Evolutionary conservation across 164 flowering plant genomes (phyloP).

Genomic region (Hamamelis virginiana): DNA sequence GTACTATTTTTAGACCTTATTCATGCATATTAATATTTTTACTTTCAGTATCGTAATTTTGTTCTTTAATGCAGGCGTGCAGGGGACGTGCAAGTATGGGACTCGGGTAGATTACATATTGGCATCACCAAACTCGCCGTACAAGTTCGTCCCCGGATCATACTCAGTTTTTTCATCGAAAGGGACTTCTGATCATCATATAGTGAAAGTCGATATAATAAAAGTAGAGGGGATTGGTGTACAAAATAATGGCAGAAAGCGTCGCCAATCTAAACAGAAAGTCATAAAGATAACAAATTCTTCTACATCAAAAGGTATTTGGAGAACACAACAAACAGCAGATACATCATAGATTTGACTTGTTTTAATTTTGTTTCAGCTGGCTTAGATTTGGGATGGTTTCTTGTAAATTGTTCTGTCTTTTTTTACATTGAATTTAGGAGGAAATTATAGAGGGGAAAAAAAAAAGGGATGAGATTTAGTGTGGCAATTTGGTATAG

Average conservation of each 20-base stretch:
- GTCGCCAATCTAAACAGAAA: slow-evolving; percentile 22
- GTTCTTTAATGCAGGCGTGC: slow-evolving; percentile 60
- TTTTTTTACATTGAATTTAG: too few species aligned
- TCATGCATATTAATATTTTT: background rate
- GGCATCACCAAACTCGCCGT: slow-evolving; percentile 65
- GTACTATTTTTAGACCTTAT: background rate
- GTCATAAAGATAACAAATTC: slow-evolving; percentile 35
- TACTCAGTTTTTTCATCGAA: slow-evolving; percentile 87
- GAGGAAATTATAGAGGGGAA: too few species aligned
- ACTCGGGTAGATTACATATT: slow-evolving; percentile 89
- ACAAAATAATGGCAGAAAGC: slow-evolving; percentile 16
- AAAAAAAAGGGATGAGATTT: too few species aligned
- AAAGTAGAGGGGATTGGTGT: slow-evolving; percentile 15
- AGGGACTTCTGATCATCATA: slow-evolving; percentile 98
- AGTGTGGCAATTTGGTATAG: too few species aligned
- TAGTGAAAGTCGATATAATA: slow-evolving; percentile 73
- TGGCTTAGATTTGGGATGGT: background rate
- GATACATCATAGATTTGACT: background rate
- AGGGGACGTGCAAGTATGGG: slow-evolving; percentile 97
- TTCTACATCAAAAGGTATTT: slow-evolving; percentile 36
- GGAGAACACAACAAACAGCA: slow-evolving; percentile 23
- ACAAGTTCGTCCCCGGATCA: slow-evolving; percentile 81
- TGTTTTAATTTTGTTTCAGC: background rate
- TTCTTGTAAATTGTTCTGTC: background rate
- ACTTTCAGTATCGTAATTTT: background rate